Conservation (phyloP, 106 monocot genomes). For the Apostasia shenzhenica region DNA sequence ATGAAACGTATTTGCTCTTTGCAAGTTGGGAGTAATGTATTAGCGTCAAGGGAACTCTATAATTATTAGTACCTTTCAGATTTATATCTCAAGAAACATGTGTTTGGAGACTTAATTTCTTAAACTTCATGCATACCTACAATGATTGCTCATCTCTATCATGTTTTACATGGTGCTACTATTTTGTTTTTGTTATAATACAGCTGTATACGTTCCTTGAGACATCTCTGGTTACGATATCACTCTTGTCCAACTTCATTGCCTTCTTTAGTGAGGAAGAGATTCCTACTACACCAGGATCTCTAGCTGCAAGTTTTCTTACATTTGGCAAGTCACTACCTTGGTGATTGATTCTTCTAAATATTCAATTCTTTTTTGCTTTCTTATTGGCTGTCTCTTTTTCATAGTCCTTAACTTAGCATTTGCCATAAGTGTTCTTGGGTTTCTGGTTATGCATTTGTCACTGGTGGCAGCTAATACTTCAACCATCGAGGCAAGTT, state of each 20-base stretch:
- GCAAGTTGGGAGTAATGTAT: no score
- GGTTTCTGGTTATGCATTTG: constrained; percentile 86
- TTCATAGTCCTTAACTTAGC: constrained; percentile 72
- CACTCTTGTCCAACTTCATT: constrained; percentile 68
- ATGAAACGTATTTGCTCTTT: no score
- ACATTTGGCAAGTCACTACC: constrained; percentile 52
- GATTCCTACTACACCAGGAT: constrained; percentile 70
- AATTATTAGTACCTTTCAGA: no score
- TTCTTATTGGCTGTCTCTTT: not conserved
- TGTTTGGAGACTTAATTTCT: no score
- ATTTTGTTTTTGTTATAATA: not conserved
- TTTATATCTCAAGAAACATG: no score
- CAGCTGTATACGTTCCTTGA: constrained; percentile 90
- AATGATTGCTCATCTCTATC: no score
- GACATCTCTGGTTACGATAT: constrained; percentile 69
- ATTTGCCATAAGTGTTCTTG: constrained; percentile 82
- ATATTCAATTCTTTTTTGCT: not conserved
- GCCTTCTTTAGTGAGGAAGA: constrained; percentile 77
- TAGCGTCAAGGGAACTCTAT: no score
- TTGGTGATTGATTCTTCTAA: not conserved
- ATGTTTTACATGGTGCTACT: no score
- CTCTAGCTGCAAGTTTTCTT: constrained; percentile 81
- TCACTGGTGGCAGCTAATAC: constrained; percentile 77
- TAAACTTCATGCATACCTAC: no score
- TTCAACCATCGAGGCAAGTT: constrained; percentile 80